Conservation (phyloP, 441 rosid genomes). For the Kokia cookei region DNA sequence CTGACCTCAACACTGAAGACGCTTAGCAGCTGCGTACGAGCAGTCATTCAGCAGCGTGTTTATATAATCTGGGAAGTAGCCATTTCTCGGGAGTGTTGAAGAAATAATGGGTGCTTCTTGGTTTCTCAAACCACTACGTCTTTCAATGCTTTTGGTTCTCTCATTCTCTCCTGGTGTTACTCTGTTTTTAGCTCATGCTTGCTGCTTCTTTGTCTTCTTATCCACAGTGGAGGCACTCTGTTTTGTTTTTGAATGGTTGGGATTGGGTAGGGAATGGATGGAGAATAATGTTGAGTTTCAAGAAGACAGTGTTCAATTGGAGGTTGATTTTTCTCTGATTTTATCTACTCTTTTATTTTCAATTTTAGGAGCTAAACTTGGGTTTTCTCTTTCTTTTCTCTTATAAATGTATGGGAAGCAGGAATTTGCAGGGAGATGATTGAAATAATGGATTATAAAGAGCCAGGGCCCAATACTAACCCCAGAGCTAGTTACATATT, state of each 20-base stretch:
- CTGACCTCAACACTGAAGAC: background rate
- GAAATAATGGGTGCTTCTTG: slow-evolving; percentile 38
- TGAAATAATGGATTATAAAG: slow-evolving; percentile 42
- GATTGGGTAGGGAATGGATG: slow-evolving; percentile 30
- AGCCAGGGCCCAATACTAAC: slow-evolving; percentile 47
- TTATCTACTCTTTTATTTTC: background rate
- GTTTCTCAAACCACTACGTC: slow-evolving; percentile 21
- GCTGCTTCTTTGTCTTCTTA: background rate
- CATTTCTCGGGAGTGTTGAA: slow-evolving; percentile 19
- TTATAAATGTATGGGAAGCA: background rate
- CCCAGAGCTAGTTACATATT: slow-evolving; percentile 33
- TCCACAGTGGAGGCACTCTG: background rate
- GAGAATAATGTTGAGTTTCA: slow-evolving; percentile 21
- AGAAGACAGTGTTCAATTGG: slow-evolving; percentile 16
- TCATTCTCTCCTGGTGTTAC: slow-evolving; percentile 34
- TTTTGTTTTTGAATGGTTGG: slow-evolving; percentile 17
- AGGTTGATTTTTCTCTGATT: slow-evolving; percentile 12
- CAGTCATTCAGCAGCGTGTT: background rate
- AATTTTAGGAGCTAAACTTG: background rate
- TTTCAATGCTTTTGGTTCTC: slow-evolving; percentile 32
- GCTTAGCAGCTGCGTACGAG: background rate
- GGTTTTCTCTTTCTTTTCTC: slow-evolving; percentile 3
- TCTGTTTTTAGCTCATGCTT: background rate
- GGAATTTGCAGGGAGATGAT: slow-evolving; percentile 32
- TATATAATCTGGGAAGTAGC: slow-evolving; percentile 15